Evolutionary conservation across 805 yeast species (phyloP).

Genomic region (Wickerhamomyces bovis): DNA sequence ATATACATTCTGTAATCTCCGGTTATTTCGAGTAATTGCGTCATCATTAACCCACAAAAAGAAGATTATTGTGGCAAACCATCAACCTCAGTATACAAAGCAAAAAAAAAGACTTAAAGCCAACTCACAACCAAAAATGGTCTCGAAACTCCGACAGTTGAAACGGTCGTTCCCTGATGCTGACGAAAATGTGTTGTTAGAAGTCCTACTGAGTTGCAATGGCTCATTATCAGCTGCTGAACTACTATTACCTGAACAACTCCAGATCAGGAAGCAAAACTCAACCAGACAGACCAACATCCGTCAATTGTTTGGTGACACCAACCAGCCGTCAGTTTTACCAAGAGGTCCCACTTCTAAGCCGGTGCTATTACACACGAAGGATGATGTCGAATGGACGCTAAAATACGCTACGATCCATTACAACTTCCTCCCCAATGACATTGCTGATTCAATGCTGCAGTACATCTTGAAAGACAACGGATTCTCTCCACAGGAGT

Average conservation of each 20-base stretch:
- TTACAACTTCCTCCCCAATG: conserved; percentile 44
- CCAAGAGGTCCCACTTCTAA: conserved; percentile 10
- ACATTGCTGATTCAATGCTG: conserved; percentile 41
- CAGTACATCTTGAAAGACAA: conserved; percentile 35
- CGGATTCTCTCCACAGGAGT: conserved; percentile 37
- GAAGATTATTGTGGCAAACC: not conserved
- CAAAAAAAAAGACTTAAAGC: conserved; percentile 5
- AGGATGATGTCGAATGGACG: conserved; percentile 43
- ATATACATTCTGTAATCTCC: not conserved
- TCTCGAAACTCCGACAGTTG: conserved; percentile 33
- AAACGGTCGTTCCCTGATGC: conserved; percentile 36
- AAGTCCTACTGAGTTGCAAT: conserved; percentile 45
- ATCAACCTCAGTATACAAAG: not conserved
- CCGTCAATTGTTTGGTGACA: conserved; percentile 14
- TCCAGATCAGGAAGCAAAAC: conserved; percentile 6
- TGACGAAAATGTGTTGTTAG: conserved; percentile 37
- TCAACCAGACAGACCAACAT: conserved; percentile 16
- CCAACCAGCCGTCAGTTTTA: conserved; percentile 12
- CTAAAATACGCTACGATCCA: conserved; percentile 48
- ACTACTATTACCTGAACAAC: conserved; percentile 33
- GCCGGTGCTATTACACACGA: conserved; percentile 40
- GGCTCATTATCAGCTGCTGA: conserved; percentile 44
- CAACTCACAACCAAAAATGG: conserved; percentile 21
- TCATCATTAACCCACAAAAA: no score
- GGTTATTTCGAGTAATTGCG: no score